Evolutionary conservation across 2,329 filamentous ascomycete species (phyloP).

Genomic region (Exophiala oligosperma): DNA sequence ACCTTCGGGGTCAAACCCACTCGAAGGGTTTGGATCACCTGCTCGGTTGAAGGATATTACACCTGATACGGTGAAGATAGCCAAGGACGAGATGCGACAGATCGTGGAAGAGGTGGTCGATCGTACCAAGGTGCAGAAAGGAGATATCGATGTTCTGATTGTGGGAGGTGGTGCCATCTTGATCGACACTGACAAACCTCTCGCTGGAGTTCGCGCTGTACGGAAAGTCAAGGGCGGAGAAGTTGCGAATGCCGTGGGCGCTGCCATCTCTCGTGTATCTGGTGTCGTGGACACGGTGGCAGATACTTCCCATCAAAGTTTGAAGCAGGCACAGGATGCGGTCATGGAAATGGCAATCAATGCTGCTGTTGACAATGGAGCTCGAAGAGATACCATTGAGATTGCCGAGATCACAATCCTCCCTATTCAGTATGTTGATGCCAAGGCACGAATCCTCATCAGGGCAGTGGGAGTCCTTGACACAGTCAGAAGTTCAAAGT

Average conservation of each 20-base stretch:
- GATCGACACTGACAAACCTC: constrained; percentile 48
- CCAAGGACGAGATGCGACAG: constrained; percentile 45
- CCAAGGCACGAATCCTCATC: constrained; percentile 30
- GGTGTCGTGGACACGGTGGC: constrained; percentile 17
- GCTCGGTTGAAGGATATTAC: constrained; percentile 12
- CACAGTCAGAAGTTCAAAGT: constrained; percentile 7
- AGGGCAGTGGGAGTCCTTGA: constrained; percentile 36
- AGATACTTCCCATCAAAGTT: constrained; percentile 10
- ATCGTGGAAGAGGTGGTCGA: constrained; percentile 61
- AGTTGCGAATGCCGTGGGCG: constrained; percentile 66
- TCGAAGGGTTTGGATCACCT: constrained; percentile 7
- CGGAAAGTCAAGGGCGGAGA: constrained; percentile 58
- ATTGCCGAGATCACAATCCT: constrained; percentile 40
- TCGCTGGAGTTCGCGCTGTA: constrained; percentile 58
- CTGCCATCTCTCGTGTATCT: constrained; percentile 60
- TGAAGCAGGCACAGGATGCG: constrained; percentile 13
- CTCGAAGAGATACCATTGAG: constrained; percentile 36
- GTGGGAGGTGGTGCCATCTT: constrained; percentile 65
- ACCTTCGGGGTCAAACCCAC: not conserved
- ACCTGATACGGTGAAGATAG: constrained; percentile 34
- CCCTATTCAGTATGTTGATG: constrained; percentile 39
- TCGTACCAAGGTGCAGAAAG: constrained; percentile 62
- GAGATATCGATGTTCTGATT: constrained; percentile 60
- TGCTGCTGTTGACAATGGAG: constrained; percentile 35
- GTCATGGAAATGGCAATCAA: constrained; percentile 29